Evolutionary conservation across 257 asterid species (phyloP), one percentile per base, ranked within the genome.

Genomic region (Solanum verrucosum): DNA sequence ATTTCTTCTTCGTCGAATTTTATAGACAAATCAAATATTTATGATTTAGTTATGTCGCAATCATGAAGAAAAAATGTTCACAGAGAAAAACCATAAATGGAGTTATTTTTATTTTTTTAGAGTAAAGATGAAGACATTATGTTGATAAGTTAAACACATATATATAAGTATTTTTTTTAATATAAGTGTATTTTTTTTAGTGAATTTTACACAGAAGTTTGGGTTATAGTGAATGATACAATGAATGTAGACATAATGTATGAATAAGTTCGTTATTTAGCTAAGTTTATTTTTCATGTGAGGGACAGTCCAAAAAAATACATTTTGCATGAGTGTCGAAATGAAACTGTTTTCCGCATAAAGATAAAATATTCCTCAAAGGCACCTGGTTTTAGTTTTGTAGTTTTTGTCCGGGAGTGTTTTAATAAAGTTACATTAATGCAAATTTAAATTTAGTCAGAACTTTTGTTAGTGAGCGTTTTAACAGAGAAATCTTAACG

Each of bases 51-150:
- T 31, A 70, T 85, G 87, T 67, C 9, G 83, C 46, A 12, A 86
- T 49, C 25, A 86, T 71, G 88, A 27, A 72, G 88, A 31, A 34
- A 86, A 9, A 10, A 71, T 70, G 83, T 37, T 21, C 67, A 70
- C 83, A 71, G 16, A 12, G 79, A 38, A 29, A 18, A 38, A 42
- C 46, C 70, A 70, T 70, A 2, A 70, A 85, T 85, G 88, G 82
- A 67, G 68, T 40, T n/a, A n/a, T n/a, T 44, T 6, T 7, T 10
- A 4, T 21, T 3, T 37, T 21, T 3, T 3, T 7, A 25, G 44
- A 73, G 70, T 42, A 71, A 29, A 20, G 68, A 86, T 86, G 88
- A 86, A 20, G 88, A 44, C 88, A 86, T 86, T 86, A 15, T 71
- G 71, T 71, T 72, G 42, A 25, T 86, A 73, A 75, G 40, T 83